Conservation (phyloP, 768 basidiomycete species). For the Austroboletus festivus region DNA sequence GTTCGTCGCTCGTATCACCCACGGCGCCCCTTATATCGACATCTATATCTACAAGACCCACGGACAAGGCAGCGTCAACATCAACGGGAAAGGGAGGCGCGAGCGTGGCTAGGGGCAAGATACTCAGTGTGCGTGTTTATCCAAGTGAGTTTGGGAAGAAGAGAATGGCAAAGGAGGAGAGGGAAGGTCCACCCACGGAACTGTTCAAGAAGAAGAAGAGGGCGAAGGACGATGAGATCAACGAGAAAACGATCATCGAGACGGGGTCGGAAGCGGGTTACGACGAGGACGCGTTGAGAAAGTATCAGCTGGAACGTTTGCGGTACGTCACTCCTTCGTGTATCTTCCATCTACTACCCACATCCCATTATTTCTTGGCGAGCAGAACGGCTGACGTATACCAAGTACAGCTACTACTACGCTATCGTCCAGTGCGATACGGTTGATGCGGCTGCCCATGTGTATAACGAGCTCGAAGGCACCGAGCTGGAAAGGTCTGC, state of each 20-base stretch:
- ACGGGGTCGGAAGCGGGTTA: conserved; percentile 73
- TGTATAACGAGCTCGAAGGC: conserved; percentile 85
- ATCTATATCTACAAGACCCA: conserved; percentile 24
- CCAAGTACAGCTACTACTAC: conserved; percentile 78
- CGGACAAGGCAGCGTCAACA: conserved; percentile 9
- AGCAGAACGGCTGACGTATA: conserved; percentile 5
- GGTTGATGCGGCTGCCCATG: conserved; percentile 68
- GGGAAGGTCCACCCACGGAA: conserved; percentile 84
- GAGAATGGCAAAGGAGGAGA: conserved; percentile 82
- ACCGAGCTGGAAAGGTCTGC: conserved; percentile 96
- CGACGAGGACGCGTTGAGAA: conserved; percentile 82
- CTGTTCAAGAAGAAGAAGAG: conserved; percentile 62
- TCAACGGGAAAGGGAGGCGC: conserved; percentile 8
- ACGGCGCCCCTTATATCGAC: conserved; percentile 47
- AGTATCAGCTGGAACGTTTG: conserved; percentile 90
- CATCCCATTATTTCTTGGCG: not conserved
- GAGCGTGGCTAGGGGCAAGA: conserved; percentile 53
- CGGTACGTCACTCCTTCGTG: conserved; percentile 49
- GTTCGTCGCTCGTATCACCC: conserved; percentile 77
- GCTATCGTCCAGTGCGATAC: conserved; percentile 89
- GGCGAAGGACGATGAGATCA: conserved; percentile 45
- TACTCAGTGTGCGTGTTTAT: conserved; percentile 80
- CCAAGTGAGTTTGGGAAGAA: conserved; percentile 93
- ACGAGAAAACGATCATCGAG: conserved; percentile 63
- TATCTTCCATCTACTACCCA: not conserved